A percentile compares a stretch with the other conserved stretches of the same genome.
phyloP scores from a whole-genome alignment of 352 stramenopile species.

The Phytophthora fragariae region DNA sequence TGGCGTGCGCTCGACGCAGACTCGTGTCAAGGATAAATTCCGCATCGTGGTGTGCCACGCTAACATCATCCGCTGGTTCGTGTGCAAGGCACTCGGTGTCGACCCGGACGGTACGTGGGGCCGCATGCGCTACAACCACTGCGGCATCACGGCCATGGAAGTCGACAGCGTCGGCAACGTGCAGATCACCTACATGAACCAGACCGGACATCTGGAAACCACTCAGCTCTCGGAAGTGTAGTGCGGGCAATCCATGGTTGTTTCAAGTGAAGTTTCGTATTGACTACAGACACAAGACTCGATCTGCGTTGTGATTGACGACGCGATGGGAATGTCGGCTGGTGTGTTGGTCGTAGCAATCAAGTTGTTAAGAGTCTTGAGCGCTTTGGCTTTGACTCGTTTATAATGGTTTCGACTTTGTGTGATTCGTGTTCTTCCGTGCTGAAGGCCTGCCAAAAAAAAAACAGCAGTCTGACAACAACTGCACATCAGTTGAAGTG shows the following conservation, averaged over 20 bases:
- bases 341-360: not conserved
- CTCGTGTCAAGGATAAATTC: conserved; percentile 54
- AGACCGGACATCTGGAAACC: conserved; percentile 65
- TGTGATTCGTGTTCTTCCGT: conserved; percentile 10
- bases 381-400: conserved; percentile 3
- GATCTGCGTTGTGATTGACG: not conserved
- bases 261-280: conserved; percentile 19
- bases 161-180: conserved; percentile 77
- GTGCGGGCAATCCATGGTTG: not conserved
- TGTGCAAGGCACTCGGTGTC: conserved; percentile 71
- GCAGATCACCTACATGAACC: conserved; percentile 72
- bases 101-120: conserved; percentile 73
- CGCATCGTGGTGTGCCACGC: conserved; percentile 70
- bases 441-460: too few species aligned
- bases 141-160: conserved; percentile 65
- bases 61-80: conserved; percentile 81
- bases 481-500: conserved; percentile 16
- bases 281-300: conserved; percentile 6
- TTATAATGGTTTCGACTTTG: conserved; percentile 9
- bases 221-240: conserved; percentile 69
- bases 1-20: conserved; percentile 47
- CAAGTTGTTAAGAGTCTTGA: not conserved
- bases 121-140: conserved; percentile 79
- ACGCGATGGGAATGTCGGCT: too few species aligned
- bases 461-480: conserved; percentile 7